These are phyloP conservation scores for Cytospora paraplurivora DNA, from an alignment of 2,329 filamentous ascomycete species.

Conservation along the genomic window DNA sequence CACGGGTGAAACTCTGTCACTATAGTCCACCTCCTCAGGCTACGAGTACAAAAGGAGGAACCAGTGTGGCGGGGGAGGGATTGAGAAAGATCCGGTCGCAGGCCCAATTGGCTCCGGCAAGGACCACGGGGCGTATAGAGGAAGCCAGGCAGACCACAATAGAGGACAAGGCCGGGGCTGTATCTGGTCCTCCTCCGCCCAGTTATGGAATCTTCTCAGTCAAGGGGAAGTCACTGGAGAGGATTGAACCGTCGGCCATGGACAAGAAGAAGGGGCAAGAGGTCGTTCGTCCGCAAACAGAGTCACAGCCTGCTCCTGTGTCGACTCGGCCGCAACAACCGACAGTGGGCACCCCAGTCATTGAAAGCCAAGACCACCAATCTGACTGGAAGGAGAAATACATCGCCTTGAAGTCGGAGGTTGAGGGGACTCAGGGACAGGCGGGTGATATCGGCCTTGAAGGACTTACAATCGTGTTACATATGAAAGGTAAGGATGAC, in stretches of 20 bases:
- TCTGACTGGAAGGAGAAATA: constrained; percentile 49
- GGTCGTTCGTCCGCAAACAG: neutral
- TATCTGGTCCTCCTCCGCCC: neutral
- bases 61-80: neutral
- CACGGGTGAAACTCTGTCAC: constrained; percentile 5
- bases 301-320: neutral
- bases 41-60: neutral
- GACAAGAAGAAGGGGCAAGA: constrained; percentile 10
- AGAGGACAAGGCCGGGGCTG: neutral
- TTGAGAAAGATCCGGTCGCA: constrained; percentile 12
- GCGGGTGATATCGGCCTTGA: constrained; percentile 46
- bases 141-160: neutral
- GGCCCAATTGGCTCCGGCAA: neutral
- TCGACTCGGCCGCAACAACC: neutral
- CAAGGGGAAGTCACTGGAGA: neutral
- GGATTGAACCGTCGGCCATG: neutral
- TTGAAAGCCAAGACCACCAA: constrained; percentile 38
- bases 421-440: constrained; percentile 31
- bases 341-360: neutral
- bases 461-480: constrained; percentile 54
- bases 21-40: constrained; percentile 3
- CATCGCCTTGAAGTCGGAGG: constrained; percentile 44
- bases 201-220: neutral
- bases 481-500: constrained; percentile 52
- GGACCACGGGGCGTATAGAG: constrained; percentile 3